phyloP scores from a whole-genome alignment of 2,329 filamentous ascomycete species.

The Aspergillus arachidicola region DNA sequence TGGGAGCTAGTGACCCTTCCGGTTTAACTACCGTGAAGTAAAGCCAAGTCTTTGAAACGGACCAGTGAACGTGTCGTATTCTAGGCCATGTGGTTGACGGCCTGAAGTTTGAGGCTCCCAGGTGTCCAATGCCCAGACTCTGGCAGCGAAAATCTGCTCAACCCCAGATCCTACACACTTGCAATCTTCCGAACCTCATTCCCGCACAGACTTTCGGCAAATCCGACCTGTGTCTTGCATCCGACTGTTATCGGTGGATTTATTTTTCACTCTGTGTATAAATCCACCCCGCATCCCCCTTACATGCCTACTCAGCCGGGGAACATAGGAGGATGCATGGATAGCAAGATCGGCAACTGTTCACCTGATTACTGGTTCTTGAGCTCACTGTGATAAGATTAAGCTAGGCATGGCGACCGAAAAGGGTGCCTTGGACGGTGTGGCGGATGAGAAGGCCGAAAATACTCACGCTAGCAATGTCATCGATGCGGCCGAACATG shows the following conservation, averaged over 20 bases:
- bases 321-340: background rate
- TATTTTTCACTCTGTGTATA: conserved; percentile 3
- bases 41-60: background rate
- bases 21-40: background rate
- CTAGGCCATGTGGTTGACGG: background rate
- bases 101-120: background rate
- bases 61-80: background rate
- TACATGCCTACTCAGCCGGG: background rate
- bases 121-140: background rate
- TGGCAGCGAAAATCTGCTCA: conserved; percentile 2
- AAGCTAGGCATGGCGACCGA: conserved; percentile 9
- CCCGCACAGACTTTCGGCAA: conserved; percentile 12
- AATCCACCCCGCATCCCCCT: conserved; percentile 4
- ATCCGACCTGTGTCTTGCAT: conserved; percentile 10
- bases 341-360: background rate
- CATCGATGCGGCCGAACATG: conserved; percentile 41
- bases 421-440: background rate
- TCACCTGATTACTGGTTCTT: background rate
- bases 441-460: conserved; percentile 27
- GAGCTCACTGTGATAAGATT: background rate
- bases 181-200: conserved; percentile 3
- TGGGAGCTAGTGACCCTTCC: background rate
- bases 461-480: conserved; percentile 12
- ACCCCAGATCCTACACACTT: conserved; percentile 11
- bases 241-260: conserved; percentile 1